Base-by-base conservation (phyloP, 2,329 filamentous ascomycete species). In the Fonsecaea pugnacius region DNA sequence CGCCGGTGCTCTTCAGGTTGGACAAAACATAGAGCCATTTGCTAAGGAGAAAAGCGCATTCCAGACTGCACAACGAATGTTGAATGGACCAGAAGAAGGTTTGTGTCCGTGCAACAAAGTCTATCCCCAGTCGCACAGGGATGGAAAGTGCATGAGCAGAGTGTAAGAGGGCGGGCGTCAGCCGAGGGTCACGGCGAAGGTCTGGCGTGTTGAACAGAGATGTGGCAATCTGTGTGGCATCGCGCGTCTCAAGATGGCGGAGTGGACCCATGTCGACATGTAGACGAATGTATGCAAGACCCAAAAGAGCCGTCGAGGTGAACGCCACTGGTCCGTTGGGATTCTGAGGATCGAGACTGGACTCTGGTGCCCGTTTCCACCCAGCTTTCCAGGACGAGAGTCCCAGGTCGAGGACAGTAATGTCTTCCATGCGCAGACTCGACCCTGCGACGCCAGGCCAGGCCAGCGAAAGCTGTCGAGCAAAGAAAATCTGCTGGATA, bases 31-130 rank as follows among this genome's bases (percentile, higher is more conserved):
- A 75, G 4, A 81, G 70, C 79, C 79, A 81, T 56, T 79, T 76
- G 63, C 78, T 80, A 4, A 81, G 71, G 24, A 81, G 75, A 66
- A 81, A 81, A 0, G 83, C 82, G 61, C 83, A 85, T 68, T 84
- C 82, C 16, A 85, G 72, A 64, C 80, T 83, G 72, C 81, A 84
- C 5, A 85, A 74, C 1, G 82, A 82, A 68, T 85, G 83, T 67
- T 84, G 82, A 32, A 85, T 81, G 40, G 80, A 82, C 83, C 83
- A 85, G 70, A 83, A 82, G 60, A 83, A 81, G 1, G 82, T 83
- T 70, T 84, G 82, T 1, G 80, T 83, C 52, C 77, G 77, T 2
- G 83, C 82, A 40, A 85, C 82, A 57, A 83, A 83, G 56, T 81
- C 78, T 56, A 85, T 80, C 1, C 83, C 83, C 8, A 85, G 76